Conservation (phyloP, 306 rosid genomes). For the Malus orientalis region DNA sequence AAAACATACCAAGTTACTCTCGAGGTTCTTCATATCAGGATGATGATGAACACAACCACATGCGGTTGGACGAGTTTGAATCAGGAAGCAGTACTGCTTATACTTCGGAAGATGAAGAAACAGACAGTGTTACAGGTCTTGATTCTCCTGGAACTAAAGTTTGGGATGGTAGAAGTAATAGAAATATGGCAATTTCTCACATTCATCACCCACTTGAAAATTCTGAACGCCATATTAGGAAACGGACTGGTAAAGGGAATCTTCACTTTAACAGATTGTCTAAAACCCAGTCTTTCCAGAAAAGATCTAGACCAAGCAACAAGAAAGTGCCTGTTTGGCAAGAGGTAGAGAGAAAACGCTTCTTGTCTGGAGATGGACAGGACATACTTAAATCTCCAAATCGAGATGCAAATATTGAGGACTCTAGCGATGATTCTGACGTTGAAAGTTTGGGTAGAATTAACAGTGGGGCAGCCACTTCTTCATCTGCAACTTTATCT, state of each 20-base stretch:
- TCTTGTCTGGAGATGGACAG: constrained; percentile 92
- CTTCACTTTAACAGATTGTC: constrained; percentile 36
- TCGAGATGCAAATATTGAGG: constrained; percentile 39
- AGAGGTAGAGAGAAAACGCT: constrained; percentile 91
- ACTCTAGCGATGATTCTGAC: constrained; percentile 70
- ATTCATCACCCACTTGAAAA: constrained; percentile 98
- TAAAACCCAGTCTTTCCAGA: constrained; percentile 47
- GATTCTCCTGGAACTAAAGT: constrained; percentile 93
- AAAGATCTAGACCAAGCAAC: constrained; percentile 55
- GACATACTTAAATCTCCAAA: constrained; percentile 68
- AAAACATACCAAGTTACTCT: constrained; percentile 24
- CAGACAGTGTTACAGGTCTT: constrained; percentile 65
- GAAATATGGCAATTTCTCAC: constrained; percentile 56
- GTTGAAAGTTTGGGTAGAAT: constrained; percentile 59
- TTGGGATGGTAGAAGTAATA: constrained; percentile 84
- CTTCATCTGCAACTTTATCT: constrained; percentile 63
- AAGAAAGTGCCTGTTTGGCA: constrained; percentile 55
- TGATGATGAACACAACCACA: constrained; percentile 36
- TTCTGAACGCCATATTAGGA: constrained; percentile 36
- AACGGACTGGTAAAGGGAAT: constrained; percentile 54
- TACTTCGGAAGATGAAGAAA: constrained; percentile 82
- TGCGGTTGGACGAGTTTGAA: constrained; percentile 35
- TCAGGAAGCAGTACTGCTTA: constrained; percentile 67
- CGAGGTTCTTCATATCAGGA: constrained; percentile 31
- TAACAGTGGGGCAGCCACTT: constrained; percentile 79